Percentiles rank a stretch among this genome's conserved stretches.
Conservation (phyloP, 2,329 filamentous ascomycete genomes). For the Phialocephala subalpina region DNA sequence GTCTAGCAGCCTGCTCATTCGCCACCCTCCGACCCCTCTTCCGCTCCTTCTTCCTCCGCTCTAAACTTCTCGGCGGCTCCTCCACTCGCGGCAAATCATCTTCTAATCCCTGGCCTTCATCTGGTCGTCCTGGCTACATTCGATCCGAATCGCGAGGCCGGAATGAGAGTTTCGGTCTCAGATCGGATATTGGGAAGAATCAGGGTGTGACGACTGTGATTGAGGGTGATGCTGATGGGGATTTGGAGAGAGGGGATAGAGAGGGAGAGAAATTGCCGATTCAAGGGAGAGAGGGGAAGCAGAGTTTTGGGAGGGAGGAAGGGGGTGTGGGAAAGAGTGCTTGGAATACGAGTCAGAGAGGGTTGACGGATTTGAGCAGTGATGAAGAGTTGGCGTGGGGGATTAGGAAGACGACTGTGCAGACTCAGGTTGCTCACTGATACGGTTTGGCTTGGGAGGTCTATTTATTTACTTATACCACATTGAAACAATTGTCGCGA, state of each 20-base stretch:
- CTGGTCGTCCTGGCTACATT: slow-evolving; percentile 25
- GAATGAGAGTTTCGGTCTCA: slow-evolving; percentile 27
- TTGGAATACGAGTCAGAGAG: slow-evolving; percentile 28
- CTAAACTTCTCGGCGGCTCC: slow-evolving; percentile 25
- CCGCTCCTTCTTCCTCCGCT: slow-evolving; percentile 34
- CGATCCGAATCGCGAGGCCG: slow-evolving; percentile 18
- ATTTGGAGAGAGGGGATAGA: slow-evolving; percentile 17
- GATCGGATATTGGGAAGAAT: slow-evolving; percentile 29
- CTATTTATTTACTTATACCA: no score
- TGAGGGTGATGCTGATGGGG: slow-evolving; percentile 17
- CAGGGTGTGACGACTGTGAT: slow-evolving; percentile 32
- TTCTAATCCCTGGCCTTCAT: slow-evolving; percentile 20
- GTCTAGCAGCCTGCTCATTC: slow-evolving; percentile 49
- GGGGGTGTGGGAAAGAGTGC: background rate
- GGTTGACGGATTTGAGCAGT: slow-evolving; percentile 24
- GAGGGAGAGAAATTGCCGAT: slow-evolving; percentile 7
- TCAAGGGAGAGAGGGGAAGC: background rate
- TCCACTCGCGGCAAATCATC: slow-evolving; percentile 9
- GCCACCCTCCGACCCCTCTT: slow-evolving; percentile 50
- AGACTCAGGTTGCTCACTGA: slow-evolving; percentile 24
- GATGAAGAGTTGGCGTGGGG: slow-evolving; percentile 27
- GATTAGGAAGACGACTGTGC: slow-evolving; percentile 30
- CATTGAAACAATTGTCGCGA: no score
- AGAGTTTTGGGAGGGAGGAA: slow-evolving; percentile 14
- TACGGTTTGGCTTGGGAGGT: no score